Conservation (phyloP, 192 early-diverging fungal genomes). For the Globomyces pollinis-pini region DNA sequence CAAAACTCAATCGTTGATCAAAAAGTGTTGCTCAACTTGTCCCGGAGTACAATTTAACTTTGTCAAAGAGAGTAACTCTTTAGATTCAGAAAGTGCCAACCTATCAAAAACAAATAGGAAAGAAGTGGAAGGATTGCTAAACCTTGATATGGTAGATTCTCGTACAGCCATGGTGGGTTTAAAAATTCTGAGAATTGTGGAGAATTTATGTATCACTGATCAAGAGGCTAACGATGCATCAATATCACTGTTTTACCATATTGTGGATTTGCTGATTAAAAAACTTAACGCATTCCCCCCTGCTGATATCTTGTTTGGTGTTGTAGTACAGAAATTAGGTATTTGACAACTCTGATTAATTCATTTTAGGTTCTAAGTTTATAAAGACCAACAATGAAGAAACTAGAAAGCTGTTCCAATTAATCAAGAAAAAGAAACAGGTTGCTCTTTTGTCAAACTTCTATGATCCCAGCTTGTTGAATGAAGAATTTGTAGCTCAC, state of each 20-base stretch:
- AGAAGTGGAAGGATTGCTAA: slow-evolving; percentile 13
- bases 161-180: background rate
- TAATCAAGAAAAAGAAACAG: background rate
- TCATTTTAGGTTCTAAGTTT: slow-evolving; percentile 14
- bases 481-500: no score
- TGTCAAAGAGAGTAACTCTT: slow-evolving; percentile 6
- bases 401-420: slow-evolving; percentile 16
- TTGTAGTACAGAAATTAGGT: no score
- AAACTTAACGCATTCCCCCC: background rate
- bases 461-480: slow-evolving; percentile 19
- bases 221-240: slow-evolving; percentile 11
- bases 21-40: slow-evolving; percentile 25
- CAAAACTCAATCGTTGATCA: slow-evolving; percentile 16
- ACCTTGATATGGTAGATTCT: slow-evolving; percentile 15
- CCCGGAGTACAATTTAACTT: slow-evolving; percentile 21
- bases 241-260: slow-evolving; percentile 10
- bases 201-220: background rate
- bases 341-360: background rate
- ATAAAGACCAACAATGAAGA: slow-evolving; percentile 11
- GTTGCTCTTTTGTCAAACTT: slow-evolving; percentile 10
- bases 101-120: slow-evolving; percentile 12
- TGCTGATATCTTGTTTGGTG: background rate
- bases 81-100: slow-evolving; percentile 19
- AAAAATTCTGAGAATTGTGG: background rate
- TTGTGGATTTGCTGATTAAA: slow-evolving; percentile 2